phyloP scores from a whole-genome alignment of 257 asterid genomes.

The Nicotiana attenuata region DNA sequence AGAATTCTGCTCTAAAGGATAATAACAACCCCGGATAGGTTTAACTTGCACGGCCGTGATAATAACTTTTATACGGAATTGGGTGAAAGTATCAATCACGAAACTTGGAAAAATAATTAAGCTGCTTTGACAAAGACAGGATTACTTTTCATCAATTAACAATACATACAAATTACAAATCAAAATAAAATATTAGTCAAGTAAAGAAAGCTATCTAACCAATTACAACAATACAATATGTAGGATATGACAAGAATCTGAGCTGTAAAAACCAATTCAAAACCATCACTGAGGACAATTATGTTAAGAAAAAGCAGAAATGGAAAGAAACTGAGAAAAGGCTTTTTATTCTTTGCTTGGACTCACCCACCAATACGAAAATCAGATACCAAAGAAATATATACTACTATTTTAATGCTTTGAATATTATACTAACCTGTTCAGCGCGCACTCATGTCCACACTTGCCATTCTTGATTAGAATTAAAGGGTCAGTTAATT shows the following conservation, averaged over 20 bases:
- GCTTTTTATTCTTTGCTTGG: conserved; percentile 20
- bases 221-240: not conserved
- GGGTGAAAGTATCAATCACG: conserved; percentile 3
- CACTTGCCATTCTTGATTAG: conserved; percentile 11
- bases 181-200: not conserved
- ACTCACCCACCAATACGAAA: conserved; percentile 6
- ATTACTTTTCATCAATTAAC: not conserved
- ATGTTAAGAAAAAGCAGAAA: not conserved
- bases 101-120: conserved; percentile 10
- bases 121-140: conserved; percentile 31
- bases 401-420: not conserved
- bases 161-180: not conserved
- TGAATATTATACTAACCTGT: not conserved
- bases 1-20: conserved; percentile 15
- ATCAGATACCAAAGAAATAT: not conserved
- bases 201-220: not conserved
- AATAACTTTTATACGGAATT: not conserved
- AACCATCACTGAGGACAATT: not conserved
- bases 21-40: conserved; percentile 11
- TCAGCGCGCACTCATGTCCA: not conserved
- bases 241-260: conserved; percentile 7
- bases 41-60: conserved; percentile 16
- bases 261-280: conserved; percentile 5
- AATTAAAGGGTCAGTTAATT: not conserved
- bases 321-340: not conserved